These are phyloP conservation scores for Pythium rhizo-oryzae DNA, from an alignment of 352 stramenopile genomes.

Conservation along the genomic window DNA sequence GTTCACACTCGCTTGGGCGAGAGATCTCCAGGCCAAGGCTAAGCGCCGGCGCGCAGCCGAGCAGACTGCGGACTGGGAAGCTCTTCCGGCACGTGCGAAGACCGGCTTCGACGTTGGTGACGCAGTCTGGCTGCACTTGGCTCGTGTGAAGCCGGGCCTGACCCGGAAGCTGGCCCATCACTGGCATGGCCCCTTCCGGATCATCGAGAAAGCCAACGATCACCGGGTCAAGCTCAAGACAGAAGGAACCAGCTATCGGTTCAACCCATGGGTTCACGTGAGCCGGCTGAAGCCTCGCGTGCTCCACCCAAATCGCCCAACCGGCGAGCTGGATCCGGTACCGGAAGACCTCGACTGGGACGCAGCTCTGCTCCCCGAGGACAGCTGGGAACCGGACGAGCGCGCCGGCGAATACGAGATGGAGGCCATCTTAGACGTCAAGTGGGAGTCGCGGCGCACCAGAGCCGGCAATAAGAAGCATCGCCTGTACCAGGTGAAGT, in stretches of 20 bases:
- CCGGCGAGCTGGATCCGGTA: neutral
- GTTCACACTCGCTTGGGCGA: neutral
- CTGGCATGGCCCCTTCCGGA: constrained; percentile 25
- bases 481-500: constrained; percentile 14
- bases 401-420: constrained; percentile 14
- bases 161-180: constrained; percentile 15
- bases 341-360: constrained; percentile 16
- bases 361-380: constrained; percentile 25
- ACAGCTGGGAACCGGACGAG: constrained; percentile 22
- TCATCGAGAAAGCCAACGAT: constrained; percentile 16
- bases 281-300: too few relatives aligned
- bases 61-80: neutral
- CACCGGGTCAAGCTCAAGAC: constrained; percentile 1
- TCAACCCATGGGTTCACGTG: constrained; percentile 23
- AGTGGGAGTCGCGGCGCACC: neutral
- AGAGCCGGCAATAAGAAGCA: neutral
- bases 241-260: constrained; percentile 5
- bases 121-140: constrained; percentile 19
- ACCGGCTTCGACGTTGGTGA: constrained; percentile 21
- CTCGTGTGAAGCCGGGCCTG: constrained; percentile 12
- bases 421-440: constrained; percentile 21
- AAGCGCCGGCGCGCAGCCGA: neutral
- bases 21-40: constrained; percentile 8
- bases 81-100: constrained; percentile 2
- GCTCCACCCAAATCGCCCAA: constrained; percentile 9